A percentile compares a stretch with the other conserved stretches of the same genome.
Evolutionary conservation across 805 yeast genomes (phyloP).

Genomic region (Sugiyamaella marilandica): DNA sequence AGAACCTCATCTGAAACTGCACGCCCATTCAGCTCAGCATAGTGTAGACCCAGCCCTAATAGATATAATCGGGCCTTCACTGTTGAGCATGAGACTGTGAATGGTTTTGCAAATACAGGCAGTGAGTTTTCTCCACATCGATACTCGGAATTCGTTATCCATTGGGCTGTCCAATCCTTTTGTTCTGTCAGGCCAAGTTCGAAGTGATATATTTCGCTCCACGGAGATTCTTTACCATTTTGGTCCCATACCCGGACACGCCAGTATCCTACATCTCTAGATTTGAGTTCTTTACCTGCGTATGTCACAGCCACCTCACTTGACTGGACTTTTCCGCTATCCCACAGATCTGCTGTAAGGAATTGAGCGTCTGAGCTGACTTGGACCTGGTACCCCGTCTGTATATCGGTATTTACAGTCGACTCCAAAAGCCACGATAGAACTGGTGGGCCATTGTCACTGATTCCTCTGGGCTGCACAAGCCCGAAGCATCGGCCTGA

Average conservation of each 20-base stretch:
- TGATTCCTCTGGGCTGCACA: background rate
- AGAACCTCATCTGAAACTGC: slow-evolving; percentile 19
- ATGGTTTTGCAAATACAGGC: background rate
- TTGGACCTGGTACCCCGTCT: slow-evolving; percentile 1
- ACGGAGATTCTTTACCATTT: background rate
- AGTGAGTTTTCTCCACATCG: background rate
- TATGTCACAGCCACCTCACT: background rate
- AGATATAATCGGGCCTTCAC: slow-evolving; percentile 15
- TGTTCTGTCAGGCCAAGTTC: background rate
- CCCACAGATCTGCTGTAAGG: background rate
- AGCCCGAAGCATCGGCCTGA: background rate
- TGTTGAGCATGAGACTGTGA: background rate
- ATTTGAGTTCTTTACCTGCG: background rate
- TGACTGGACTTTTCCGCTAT: slow-evolving; percentile 1
- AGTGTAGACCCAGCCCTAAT: slow-evolving; percentile 24
- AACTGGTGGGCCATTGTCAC: background rate
- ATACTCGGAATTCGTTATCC: background rate
- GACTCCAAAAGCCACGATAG: background rate
- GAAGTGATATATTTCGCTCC: background rate
- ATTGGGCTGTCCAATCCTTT: slow-evolving; percentile 1
- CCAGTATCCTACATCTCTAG: background rate
- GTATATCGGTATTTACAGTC: background rate
- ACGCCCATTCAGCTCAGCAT: slow-evolving; percentile 24
- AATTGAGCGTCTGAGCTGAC: background rate
- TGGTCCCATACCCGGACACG: background rate